Percentiles rank a stretch among this genome's conserved stretches.
These are phyloP conservation scores for Rhizopogon roseolus DNA, from an alignment of 768 basidiomycete species.

Conservation along the genomic window DNA sequence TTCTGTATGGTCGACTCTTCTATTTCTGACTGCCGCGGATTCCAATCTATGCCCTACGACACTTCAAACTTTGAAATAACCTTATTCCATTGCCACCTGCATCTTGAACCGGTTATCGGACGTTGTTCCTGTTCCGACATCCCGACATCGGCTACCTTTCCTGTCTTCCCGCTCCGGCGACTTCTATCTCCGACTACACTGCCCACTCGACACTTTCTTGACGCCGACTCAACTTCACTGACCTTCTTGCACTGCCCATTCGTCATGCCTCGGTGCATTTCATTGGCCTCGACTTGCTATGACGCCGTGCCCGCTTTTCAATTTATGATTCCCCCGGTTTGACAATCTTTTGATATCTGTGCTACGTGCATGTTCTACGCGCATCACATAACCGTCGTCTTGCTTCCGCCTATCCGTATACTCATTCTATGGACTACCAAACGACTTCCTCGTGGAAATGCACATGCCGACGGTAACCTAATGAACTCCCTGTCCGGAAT, in stretches of 20 bases:
- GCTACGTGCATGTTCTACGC: not conserved
- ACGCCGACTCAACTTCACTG: not conserved
- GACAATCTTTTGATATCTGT: not conserved
- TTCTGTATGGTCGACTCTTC: not conserved
- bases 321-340: not conserved
- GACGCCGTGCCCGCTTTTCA: not conserved
- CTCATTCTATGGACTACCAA: not conserved
- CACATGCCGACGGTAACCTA: not conserved
- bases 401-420: conserved; percentile 10
- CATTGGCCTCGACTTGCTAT: not conserved
- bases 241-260: not conserved
- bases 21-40: not conserved
- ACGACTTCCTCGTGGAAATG: conserved; percentile 6
- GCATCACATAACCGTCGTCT: conserved; percentile 1
- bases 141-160: not conserved
- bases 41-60: no score
- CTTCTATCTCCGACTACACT: not conserved
- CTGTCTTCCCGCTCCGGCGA: not conserved
- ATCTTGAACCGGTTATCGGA: not conserved
- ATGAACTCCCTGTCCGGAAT: not conserved
- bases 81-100: not conserved
- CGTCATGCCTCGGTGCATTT: not conserved
- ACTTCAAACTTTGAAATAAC: not conserved
- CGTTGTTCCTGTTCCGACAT: not conserved
- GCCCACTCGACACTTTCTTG: not conserved